Base-by-base conservation (phyloP, 805 yeast species). In the Suhomyces pyralidae region DNA sequence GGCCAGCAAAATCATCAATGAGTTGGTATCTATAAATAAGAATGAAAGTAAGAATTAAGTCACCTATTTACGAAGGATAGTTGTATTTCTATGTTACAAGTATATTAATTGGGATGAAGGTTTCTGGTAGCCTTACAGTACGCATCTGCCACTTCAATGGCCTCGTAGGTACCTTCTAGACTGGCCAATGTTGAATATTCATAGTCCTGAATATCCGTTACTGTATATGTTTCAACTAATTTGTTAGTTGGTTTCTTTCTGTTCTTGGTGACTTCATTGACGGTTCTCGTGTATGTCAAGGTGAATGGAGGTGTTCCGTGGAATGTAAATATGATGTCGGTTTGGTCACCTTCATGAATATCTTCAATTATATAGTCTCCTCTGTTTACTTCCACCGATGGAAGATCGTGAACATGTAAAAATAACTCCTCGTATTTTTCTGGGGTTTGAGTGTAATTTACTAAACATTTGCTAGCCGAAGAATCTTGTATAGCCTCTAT, bases 321-420 rank as follows among this genome's bases (percentile, higher is more conserved):
- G 62, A 94, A 88, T 19, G 83, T 80, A 70, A 94, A 93, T 2
- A 80, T 80, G 46, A 94, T 83, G 64, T 91, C 97, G 1, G 96
- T 92, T 62, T 88, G 89, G 58, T 94, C 99, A 46, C 98, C 99
- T 65, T 90, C 96, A 62, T 91, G 96, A 43, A 94, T 88, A 66
- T 90, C 93, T 62, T 85, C 92, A 51, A 85, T 81, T 7, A 85
- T 71, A 15, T 81, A 73, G 52, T 83, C 85, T n/a, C 97, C 96
- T 61, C 86, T 88, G 22, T 86, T 81, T 14, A 93, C 84, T 54
- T 86, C 91, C 14, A 93, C 97, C 0, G 96, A 85, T 1, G 86
- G 86, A 14, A 82, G 64, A 38, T 80, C 81, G 56, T 79, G 74
- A 8, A 81, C 71, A 15, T 62, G 64, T 14, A 69, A 55, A 50